Percentiles rank a stretch among this genome's conserved stretches.
Evolutionary conservation across 495 filamentous ascomycete genomes (phyloP).

Genomic region (Tricharina praecox): DNA sequence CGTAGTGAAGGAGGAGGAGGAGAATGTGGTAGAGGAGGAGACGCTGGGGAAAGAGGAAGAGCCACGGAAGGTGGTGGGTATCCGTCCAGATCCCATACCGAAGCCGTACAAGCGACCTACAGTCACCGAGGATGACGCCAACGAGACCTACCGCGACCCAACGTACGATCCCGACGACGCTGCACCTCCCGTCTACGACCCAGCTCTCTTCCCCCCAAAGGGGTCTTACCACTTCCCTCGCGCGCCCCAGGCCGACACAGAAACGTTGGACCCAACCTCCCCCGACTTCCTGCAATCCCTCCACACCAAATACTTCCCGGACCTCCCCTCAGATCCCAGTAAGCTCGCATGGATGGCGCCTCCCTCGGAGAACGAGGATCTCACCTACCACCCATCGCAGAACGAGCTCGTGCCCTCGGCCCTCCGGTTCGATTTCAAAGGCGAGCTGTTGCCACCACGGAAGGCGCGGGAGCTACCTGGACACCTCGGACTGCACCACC

Average conservation of each 20-base stretch:
- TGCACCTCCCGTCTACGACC: slow-evolving; percentile 8
- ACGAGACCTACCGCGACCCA: not conserved
- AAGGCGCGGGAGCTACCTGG: slow-evolving; percentile 53
- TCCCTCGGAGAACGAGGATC: slow-evolving; percentile 40
- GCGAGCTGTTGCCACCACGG: slow-evolving; percentile 56
- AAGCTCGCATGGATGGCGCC: slow-evolving; percentile 81
- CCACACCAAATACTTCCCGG: slow-evolving; percentile 83
- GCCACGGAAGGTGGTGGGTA: not conserved
- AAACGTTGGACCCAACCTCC: slow-evolving; percentile 58
- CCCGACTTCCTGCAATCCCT: slow-evolving; percentile 68
- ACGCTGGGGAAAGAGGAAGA: not conserved
- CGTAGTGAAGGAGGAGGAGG: too few relatives aligned
- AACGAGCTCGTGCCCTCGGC: slow-evolving; percentile 52
- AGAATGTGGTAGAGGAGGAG: slow-evolving; percentile 8
- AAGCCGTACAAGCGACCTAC: not conserved
- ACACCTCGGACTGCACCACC: slow-evolving; percentile 74
- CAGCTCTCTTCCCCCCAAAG: slow-evolving; percentile 6
- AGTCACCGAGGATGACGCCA: not conserved
- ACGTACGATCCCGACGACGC: slow-evolving; percentile 7
- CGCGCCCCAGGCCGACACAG: slow-evolving; percentile 32
- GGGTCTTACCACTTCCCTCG: slow-evolving; percentile 43
- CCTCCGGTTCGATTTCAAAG: slow-evolving; percentile 77
- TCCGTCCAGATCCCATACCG: slow-evolving; percentile 2
- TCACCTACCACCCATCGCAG: slow-evolving; percentile 64
- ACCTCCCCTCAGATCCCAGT: slow-evolving; percentile 64